Evolutionary conservation across 768 basidiomycete species (phyloP).

Genomic region (Suillus bovinus): DNA sequence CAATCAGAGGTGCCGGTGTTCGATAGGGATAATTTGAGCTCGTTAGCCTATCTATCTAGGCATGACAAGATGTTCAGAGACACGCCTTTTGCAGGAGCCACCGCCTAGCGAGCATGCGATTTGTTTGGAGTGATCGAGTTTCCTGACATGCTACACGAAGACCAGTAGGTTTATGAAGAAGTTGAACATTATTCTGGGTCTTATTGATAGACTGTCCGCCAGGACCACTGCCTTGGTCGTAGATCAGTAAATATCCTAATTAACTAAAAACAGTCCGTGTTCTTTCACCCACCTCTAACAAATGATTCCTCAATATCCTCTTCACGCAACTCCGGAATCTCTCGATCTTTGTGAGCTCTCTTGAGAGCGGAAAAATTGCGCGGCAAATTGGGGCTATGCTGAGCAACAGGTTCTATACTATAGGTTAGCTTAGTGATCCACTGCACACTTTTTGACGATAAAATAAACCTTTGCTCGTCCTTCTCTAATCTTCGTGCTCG

Average conservation of each 20-base stretch:
- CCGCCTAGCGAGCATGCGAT: conserved; percentile 75
- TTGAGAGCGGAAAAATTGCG: conserved; percentile 71
- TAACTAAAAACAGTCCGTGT: conserved; percentile 4
- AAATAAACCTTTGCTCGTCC: conserved; percentile 29
- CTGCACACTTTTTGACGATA: conserved; percentile 1
- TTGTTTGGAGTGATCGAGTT: conserved; percentile 80
- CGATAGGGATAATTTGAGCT: conserved; percentile 1
- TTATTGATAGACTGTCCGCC: conserved; percentile 99
- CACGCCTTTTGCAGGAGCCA: conserved; percentile 73
- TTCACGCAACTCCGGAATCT: conserved; percentile 68
- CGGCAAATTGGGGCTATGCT: conserved; percentile 27
- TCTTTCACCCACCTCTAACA: conserved; percentile 64
- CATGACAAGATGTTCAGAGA: conserved; percentile 15
- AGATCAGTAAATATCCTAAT: conserved; percentile 10
- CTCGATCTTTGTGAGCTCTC: conserved; percentile 63
- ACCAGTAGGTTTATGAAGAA: conserved; percentile 87
- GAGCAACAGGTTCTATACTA: conserved; percentile 34
- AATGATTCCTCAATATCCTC: conserved; percentile 86
- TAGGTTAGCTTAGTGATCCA: conserved; percentile 12
- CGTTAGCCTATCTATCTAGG: conserved; percentile 19
- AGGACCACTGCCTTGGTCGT: conserved; percentile 73
- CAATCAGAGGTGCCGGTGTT: neutral
- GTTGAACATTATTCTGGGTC: conserved; percentile 87
- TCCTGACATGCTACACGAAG: conserved; percentile 86
- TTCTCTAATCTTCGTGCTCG: conserved; percentile 48